These are phyloP conservation scores for Fusarium metavorans DNA, from an alignment of 2,329 filamentous ascomycete genomes.

Conservation along the genomic window DNA sequence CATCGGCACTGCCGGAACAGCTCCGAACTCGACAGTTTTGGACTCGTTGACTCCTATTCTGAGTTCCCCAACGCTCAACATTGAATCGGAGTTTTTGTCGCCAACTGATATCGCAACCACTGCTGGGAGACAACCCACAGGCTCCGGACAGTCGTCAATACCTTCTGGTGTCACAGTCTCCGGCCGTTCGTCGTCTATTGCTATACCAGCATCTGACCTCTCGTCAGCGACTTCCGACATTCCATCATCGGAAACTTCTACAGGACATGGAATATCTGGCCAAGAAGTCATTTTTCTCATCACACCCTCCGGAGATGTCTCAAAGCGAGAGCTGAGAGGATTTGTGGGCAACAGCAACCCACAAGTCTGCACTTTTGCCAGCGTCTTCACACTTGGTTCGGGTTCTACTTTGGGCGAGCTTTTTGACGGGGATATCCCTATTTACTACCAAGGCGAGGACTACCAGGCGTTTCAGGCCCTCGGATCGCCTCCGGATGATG, in stretches of 20 bases:
- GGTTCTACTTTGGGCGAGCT: neutral
- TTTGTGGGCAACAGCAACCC: conserved; percentile 1
- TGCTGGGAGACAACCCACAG: neutral
- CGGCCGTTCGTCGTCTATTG: neutral
- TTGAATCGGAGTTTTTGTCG: neutral
- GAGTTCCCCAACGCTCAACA: neutral
- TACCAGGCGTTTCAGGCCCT: neutral
- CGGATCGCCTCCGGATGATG: neutral
- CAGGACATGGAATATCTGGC: neutral
- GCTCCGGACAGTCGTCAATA: neutral
- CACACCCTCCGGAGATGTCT: neutral
- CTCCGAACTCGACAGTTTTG: neutral
- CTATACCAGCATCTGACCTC: neutral
- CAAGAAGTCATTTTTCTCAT: neutral
- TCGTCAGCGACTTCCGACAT: neutral
- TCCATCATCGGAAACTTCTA: neutral
- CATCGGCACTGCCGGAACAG: neutral
- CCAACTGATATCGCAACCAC: neutral
- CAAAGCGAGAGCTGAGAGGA: neutral
- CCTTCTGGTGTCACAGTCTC: neutral
- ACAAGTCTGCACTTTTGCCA: conserved; percentile 1
- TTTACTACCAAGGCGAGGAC: neutral
- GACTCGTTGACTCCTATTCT: neutral
- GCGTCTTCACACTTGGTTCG: neutral
- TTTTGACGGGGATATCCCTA: neutral